Percentiles rank a stretch among this genome's conserved stretches.
Evolutionary conservation across 257 asterid genomes (phyloP).

Genomic region (Agastache rugosa): DNA sequence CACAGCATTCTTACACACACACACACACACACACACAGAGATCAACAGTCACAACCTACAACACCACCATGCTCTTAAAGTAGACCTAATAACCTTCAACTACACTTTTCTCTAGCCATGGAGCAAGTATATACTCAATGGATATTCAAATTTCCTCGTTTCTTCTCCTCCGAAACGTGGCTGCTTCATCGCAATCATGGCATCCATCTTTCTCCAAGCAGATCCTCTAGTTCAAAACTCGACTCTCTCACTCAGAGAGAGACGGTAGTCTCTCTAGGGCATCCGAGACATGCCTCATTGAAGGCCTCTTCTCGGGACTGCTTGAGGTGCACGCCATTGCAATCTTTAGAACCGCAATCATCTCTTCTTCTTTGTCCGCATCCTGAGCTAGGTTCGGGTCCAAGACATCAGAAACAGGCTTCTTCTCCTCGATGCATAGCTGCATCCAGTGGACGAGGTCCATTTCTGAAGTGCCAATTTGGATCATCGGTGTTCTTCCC

Average conservation of each 20-base stretch:
- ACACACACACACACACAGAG: conserved; percentile 40
- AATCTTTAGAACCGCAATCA: conserved; percentile 73
- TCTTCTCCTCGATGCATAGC: conserved; percentile 85
- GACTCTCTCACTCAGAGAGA: conserved; percentile 22
- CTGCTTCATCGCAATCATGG: conserved; percentile 5
- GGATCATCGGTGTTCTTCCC: conserved; percentile 67
- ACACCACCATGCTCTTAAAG: conserved; percentile 32
- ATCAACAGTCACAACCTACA: conserved; percentile 26
- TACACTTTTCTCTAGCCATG: conserved; percentile 29
- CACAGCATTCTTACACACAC: conserved; percentile 41
- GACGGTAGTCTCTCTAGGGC: conserved; percentile 63
- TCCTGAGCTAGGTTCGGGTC: conserved; percentile 69
- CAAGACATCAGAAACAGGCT: conserved; percentile 74
- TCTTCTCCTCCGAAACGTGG: no score
- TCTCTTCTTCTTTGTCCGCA: conserved; percentile 82
- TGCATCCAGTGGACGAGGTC: conserved; percentile 89
- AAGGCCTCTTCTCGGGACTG: conserved; percentile 80
- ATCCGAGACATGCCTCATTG: conserved; percentile 76
- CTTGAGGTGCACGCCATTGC: conserved; percentile 84
- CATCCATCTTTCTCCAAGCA: not conserved
- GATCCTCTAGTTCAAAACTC: conserved; percentile 9
- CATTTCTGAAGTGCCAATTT: conserved; percentile 60
- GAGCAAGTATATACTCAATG: not conserved
- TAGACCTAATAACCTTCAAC: conserved; percentile 39
- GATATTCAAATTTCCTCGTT: no score